Conservation (phyloP, 495 filamentous ascomycete genomes). For the Entonaema liquescens region DNA sequence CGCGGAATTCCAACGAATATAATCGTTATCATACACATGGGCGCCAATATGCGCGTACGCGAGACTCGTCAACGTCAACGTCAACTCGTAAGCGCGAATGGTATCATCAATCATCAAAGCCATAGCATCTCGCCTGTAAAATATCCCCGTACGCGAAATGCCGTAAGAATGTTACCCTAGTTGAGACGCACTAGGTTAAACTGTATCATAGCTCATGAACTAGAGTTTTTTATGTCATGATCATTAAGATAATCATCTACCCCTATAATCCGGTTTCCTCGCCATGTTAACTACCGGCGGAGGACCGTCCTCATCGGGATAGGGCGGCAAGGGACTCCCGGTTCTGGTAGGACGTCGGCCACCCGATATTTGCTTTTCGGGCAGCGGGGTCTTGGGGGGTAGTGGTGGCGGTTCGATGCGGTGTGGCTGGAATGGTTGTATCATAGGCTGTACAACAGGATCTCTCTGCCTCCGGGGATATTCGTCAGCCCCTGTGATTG, state of each 20-base stretch:
- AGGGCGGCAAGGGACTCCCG: conserved; percentile 65
- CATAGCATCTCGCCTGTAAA: conserved; percentile 10
- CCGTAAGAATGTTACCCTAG: neutral
- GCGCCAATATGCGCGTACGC: neutral
- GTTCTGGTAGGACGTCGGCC: conserved; percentile 33
- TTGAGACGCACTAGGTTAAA: neutral
- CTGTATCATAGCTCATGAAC: neutral
- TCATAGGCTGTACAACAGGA: conserved; percentile 42
- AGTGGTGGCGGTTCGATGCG: conserved; percentile 74
- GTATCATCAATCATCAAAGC: conserved; percentile 34
- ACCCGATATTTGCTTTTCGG: conserved; percentile 47
- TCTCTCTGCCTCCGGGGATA: conserved; percentile 56
- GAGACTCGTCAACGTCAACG: neutral
- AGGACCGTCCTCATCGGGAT: conserved; percentile 85
- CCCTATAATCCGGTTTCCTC: conserved; percentile 81
- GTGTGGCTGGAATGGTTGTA: conserved; percentile 56
- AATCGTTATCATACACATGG: neutral
- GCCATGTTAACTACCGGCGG: conserved; percentile 84
- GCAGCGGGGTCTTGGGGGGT: conserved; percentile 85
- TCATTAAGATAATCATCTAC: conserved; percentile 49
- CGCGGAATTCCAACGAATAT: conserved; percentile 6
- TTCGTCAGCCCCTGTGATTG: conserved; percentile 66
- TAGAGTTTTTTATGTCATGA: neutral
- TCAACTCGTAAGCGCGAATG: conserved; percentile 23
- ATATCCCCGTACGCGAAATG: conserved; percentile 18